These are phyloP conservation scores for Casuarina cunninghamiana DNA, from an alignment of 306 rosid genomes.

Conservation along the genomic window DNA sequence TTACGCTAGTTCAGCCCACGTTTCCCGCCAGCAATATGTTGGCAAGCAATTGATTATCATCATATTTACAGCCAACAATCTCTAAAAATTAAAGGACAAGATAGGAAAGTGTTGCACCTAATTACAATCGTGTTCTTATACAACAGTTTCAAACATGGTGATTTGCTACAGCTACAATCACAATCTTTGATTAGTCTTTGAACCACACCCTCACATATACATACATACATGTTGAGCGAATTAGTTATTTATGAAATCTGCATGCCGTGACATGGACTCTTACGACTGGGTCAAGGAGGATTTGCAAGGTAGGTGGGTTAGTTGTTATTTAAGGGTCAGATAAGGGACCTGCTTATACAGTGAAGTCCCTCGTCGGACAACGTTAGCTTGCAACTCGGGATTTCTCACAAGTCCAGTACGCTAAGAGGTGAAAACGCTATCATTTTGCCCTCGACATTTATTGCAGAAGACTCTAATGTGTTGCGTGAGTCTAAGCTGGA, in stretches of 20 bases:
- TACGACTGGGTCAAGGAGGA: not conserved
- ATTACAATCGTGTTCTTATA: not conserved
- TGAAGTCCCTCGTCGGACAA: constrained; percentile 13
- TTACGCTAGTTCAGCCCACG: no score
- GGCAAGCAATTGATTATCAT: no score
- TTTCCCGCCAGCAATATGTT: no score
- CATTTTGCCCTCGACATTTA: no score
- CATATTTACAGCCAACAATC: no score
- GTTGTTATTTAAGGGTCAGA: constrained; percentile 31
- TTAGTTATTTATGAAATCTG: not conserved
- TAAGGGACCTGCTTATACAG: constrained; percentile 27
- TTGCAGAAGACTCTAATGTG: no score
- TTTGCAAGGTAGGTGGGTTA: constrained; percentile 34
- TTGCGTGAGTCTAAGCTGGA: no score
- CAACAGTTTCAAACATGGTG: not conserved
- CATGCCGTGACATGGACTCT: not conserved
- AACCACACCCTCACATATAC: not conserved
- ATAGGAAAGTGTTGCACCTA: not conserved
- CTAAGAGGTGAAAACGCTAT: no score
- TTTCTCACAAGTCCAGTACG: not conserved
- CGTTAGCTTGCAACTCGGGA: constrained; percentile 6
- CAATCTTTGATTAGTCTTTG: not conserved
- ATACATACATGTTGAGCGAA: not conserved
- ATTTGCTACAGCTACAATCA: not conserved
- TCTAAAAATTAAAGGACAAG: no score